Evolutionary conservation across 2,329 filamentous ascomycete genomes (phyloP).

Genomic region (Mollisiaceae sp.): DNA sequence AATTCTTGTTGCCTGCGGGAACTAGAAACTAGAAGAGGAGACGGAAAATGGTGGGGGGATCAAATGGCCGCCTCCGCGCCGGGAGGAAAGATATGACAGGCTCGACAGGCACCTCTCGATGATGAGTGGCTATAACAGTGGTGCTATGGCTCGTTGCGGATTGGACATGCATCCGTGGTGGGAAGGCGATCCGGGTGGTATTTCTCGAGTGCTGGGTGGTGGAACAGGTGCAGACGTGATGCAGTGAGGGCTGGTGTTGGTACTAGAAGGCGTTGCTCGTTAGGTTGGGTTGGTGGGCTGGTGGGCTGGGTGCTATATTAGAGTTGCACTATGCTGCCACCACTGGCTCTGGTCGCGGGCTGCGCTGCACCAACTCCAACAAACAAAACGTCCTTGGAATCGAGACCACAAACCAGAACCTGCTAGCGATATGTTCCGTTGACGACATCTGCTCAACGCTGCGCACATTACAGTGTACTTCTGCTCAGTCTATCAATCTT

Average conservation of each 20-base stretch:
- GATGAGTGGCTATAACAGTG: background rate
- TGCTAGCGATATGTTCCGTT: background rate
- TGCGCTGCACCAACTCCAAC: background rate
- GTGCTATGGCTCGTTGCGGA: background rate
- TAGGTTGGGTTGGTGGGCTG: too few species aligned
- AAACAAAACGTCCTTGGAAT: background rate
- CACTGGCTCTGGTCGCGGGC: background rate
- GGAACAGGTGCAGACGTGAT: background rate
- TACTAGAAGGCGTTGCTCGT: too few species aligned
- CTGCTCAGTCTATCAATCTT: too few species aligned
- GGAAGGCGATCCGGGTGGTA: background rate
- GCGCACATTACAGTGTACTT: too few species aligned
- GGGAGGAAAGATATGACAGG: background rate
- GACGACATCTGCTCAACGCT: background rate
- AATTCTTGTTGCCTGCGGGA: constrained; percentile 5
- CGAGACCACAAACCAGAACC: background rate
- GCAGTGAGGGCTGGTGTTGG: too few species aligned
- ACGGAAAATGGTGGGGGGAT: background rate
- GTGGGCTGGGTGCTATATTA: background rate
- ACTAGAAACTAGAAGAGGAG: background rate
- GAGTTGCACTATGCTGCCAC: background rate
- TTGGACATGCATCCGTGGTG: background rate
- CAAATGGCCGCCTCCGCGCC: background rate
- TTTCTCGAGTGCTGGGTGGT: constrained; percentile 3
- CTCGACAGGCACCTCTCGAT: background rate